A percentile compares a stretch with the other conserved stretches of the same genome.
Evolutionary conservation across 148 eudicot genomes (phyloP).

Genomic region (Dysphania ambrosioides): DNA sequence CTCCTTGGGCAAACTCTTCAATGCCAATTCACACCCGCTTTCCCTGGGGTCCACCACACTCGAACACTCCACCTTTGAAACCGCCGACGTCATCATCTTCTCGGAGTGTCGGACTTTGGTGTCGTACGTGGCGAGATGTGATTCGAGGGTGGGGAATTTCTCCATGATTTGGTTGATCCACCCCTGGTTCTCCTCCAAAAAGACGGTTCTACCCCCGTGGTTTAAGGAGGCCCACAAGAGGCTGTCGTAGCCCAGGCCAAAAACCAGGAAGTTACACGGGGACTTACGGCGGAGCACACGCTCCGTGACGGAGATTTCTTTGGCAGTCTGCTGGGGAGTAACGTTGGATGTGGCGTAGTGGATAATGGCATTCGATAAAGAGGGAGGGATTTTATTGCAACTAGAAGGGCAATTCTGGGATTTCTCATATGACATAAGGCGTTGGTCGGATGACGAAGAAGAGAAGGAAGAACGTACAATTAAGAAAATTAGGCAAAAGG

Average conservation of each 20-base stretch:
- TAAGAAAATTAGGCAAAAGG: conserved; percentile 9
- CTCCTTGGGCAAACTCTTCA: conserved; percentile 46
- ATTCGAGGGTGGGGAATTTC: conserved; percentile 54
- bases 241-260: conserved; percentile 83
- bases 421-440: not conserved
- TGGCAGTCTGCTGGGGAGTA: conserved; percentile 74
- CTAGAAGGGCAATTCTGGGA: conserved; percentile 31
- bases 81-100: conserved; percentile 35
- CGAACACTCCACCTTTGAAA: conserved; percentile 4
- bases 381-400: conserved; percentile 58
- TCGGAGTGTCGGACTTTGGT: conserved; percentile 58
- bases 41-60: conserved; percentile 33
- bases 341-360: conserved; percentile 80
- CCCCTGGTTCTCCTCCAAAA: conserved; percentile 58
- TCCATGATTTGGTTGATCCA: conserved; percentile 65
- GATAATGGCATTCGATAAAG: conserved; percentile 47
- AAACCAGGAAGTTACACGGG: conserved; percentile 76
- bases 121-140: conserved; percentile 58
- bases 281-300: conserved; percentile 54
- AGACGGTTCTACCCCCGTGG: conserved; percentile 65
- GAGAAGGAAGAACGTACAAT: conserved; percentile 18
- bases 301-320: conserved; percentile 63
- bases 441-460: not conserved
- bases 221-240: conserved; percentile 77
- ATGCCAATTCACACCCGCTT: conserved; percentile 48